A percentile compares a stretch with the other conserved stretches of the same genome.
phyloP scores from a whole-genome alignment of 805 yeast genomes.

The Saccharomycopsis olivae region DNA sequence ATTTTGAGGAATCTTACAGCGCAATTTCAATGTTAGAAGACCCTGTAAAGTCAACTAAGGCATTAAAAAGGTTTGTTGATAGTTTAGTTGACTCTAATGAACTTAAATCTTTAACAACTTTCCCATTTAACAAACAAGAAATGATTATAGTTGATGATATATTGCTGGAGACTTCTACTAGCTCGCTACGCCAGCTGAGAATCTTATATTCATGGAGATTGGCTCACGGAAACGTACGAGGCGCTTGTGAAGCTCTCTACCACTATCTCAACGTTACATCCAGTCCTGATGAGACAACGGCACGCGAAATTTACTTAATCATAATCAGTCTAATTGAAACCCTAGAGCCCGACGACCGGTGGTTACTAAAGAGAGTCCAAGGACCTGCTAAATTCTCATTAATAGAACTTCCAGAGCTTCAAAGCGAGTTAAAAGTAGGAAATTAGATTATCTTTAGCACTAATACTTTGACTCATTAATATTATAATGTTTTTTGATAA shows the following conservation, averaged over 20 bases:
- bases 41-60: slow-evolving; percentile 17
- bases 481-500: no score
- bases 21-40: slow-evolving; percentile 24
- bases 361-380: no score
- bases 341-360: no score
- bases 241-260: slow-evolving; percentile 34
- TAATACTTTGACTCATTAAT: no score
- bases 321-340: no score
- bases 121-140: slow-evolving; percentile 33
- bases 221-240: slow-evolving; percentile 39
- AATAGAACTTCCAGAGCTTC: no score
- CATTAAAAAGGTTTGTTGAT: slow-evolving; percentile 28
- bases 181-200: slow-evolving; percentile 23
- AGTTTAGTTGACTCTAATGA: slow-evolving; percentile 30
- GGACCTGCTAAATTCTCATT: no score
- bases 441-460: no score
- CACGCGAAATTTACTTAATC: no score
- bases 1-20: slow-evolving; percentile 26
- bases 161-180: slow-evolving; percentile 24
- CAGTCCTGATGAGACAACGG: no score
- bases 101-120: slow-evolving; percentile 30
- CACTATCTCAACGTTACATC: slow-evolving; percentile 30
- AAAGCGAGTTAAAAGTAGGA: no score
- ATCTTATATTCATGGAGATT: slow-evolving; percentile 42
- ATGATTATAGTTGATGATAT: slow-evolving; percentile 33